Base-by-base conservation (phyloP, 371 early-diverging fungal species). In the Actinomucor elegans region DNA sequence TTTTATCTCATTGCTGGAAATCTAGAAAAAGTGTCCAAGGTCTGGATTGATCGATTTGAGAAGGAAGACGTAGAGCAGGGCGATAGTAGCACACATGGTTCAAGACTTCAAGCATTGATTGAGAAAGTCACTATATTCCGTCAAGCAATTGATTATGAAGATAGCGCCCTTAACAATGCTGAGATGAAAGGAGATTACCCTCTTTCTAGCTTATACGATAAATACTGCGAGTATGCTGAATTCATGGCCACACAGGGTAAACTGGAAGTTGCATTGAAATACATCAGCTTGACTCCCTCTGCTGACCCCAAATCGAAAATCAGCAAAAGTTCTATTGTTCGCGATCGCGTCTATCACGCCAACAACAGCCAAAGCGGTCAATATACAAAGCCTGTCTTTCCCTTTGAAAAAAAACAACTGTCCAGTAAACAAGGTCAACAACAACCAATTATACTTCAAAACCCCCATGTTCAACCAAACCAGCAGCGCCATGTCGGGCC, bases 61-160 rank as follows among this genome's bases (percentile, higher is more conserved):
- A 60, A 20, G 55, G 61, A 46, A 52, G 57, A 52, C 52, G 58
- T 31, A 69, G 76, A 29, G 27, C 66, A 36, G 47, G 73, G 24
- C 69, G 73, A 17, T 11, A 46, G 27, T 48, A 24, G n/a, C 12
- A 57, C 18, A 5, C 42, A 9, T 26, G 40, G 9, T 33, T 59
- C 69, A 15, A 53, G 57, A 31, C 67, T 96, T 23, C 95, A 95
- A 49, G 69, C 75, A 33, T 67, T 96, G 21, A 81, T 97, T 29
- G 96, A 96, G 63, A 93, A 94, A 68, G 84, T 94, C 20, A 83
- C 93, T 5, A 85, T 96, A 4, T 93, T 93, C 81, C 79, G 93
- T 28, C 87, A 87, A 48, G 95, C 94, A 0, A 90, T 95, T 45
- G 84, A 87, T 31, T 96, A 86, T 67, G 63, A 68, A 48, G 71